phyloP scores from a whole-genome alignment of 331 rosid genomes.

The Ulmus americana region DNA sequence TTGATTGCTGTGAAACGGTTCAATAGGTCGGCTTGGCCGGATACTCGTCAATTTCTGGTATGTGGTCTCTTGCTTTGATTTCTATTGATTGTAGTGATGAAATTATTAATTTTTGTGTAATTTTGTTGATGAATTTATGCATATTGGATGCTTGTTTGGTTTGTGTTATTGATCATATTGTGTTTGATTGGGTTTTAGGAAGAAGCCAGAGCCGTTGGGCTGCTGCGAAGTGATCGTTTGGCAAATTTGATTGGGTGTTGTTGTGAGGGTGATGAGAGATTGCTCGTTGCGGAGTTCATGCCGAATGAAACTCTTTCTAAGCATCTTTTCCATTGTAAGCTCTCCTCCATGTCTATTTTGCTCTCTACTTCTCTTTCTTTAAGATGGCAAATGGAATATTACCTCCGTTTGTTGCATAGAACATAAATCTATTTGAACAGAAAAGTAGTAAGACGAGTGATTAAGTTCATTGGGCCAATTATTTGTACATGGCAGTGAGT shows the following conservation, averaged over 20 bases:
- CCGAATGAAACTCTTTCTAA: constrained; percentile 94
- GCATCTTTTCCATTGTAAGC: constrained; percentile 88
- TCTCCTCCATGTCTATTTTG: neutral
- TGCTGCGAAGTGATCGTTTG: constrained; percentile 60
- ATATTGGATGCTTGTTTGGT: neutral
- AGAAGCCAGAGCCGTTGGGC: constrained; percentile 87
- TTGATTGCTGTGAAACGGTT: constrained; percentile 88
- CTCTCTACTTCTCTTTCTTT: neutral
- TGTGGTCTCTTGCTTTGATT: constrained; percentile 27
- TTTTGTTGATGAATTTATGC: too few species aligned
- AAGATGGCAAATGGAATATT: neutral
- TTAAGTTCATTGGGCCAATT: neutral
- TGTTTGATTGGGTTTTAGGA: constrained; percentile 42
- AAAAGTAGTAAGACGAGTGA: neutral
- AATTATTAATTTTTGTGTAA: neutral
- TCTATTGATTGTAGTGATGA: neutral
- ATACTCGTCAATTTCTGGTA: constrained; percentile 89
- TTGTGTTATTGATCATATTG: neutral
- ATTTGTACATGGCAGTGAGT: neutral
- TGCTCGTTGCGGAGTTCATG: constrained; percentile 96
- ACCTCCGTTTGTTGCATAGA: neutral
- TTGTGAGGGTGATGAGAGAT: constrained; percentile 83
- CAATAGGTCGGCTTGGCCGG: constrained; percentile 95
- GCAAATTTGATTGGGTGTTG: constrained; percentile 90
- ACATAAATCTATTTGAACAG: neutral